Evolutionary conservation across 2,329 filamentous ascomycete genomes (phyloP), one percentile per base, ranked within the genome.

Genomic region (Trichoderma guizhouense): DNA sequence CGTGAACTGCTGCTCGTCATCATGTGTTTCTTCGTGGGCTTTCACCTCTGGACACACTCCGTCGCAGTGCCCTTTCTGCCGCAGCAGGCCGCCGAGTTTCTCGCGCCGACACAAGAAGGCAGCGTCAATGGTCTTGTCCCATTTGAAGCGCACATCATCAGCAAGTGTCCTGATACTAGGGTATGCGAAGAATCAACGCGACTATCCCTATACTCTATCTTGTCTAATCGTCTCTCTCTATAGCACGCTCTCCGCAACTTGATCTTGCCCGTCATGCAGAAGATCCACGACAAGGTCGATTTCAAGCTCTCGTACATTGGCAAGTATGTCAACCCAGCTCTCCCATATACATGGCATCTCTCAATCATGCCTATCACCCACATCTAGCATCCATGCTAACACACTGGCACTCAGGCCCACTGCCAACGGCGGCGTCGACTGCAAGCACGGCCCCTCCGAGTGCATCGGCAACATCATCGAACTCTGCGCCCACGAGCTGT

Each of bases 111-210:
- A 6, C 28, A 32, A 34, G 30, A 43, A 14, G 69, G 68, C 5
- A 60, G 73, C 71, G 34, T 71, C 72, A 58, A 72, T 70, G 66
- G 39, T 32, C 82, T 85, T 72, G 92, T 98, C 5, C 92, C 94
- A 5, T 83, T 99, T 2, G 96, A 99, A 81, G 93, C 94, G 71
- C 95, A 98, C 81, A 96, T 98, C 77, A 99, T 98, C 91, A 93
- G 91, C 83, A 98, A 98, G 86, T 99, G 96, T 78, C 95, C 95
- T 0, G 96, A 99, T 82, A 94, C 96, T 2, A 88, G 87, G 80
- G 87, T 88, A 78, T 12, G 82, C 24, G 30, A 34, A n/a, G 34
- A 47, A 14, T 43, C 6, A 24, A 26, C 11, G 28, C n/a, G 26
- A 34, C 9, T 14, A 7, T 18, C 7, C 11, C 14, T 26, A 24